Evolutionary conservation across 306 rosid species (phyloP).

Genomic region (Hippophae tibetana): DNA sequence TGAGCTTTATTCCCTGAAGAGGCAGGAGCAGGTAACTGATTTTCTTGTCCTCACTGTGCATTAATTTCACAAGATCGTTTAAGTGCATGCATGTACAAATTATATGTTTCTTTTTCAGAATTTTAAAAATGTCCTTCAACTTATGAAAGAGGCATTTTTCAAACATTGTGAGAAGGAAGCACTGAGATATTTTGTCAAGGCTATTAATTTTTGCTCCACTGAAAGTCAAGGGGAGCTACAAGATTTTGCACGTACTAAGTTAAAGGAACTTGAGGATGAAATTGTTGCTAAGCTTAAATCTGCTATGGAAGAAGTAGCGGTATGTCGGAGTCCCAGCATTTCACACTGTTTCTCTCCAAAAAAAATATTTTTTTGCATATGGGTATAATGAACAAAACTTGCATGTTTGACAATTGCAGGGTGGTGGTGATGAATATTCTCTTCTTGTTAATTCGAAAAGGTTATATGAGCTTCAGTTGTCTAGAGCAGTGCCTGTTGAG

Average conservation of each 20-base stretch:
- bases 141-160: slow-evolving; percentile 79
- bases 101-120: slow-evolving; percentile 41
- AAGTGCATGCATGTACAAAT: slow-evolving; percentile 8
- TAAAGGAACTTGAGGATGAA: slow-evolving; percentile 78
- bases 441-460: slow-evolving; percentile 93
- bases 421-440: slow-evolving; percentile 91
- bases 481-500: slow-evolving; percentile 52
- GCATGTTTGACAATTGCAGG: slow-evolving; percentile 46
- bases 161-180: slow-evolving; percentile 86
- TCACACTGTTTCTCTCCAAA: neutral
- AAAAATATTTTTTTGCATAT: neutral
- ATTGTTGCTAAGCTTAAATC: slow-evolving; percentile 59
- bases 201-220: slow-evolving; percentile 52
- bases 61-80: slow-evolving; percentile 13
- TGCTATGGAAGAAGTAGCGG: slow-evolving; percentile 78
- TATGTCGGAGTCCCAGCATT: slow-evolving; percentile 24
- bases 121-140: slow-evolving; percentile 71
- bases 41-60: slow-evolving; percentile 17
- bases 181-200: slow-evolving; percentile 75
- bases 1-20: slow-evolving; percentile 73
- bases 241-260: slow-evolving; percentile 69
- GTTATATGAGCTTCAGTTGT: slow-evolving; percentile 77
- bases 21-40: slow-evolving; percentile 73
- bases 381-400: slow-evolving; percentile 9
- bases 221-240: slow-evolving; percentile 92